Conservation (phyloP, 1,139 yeast species). For the Saccharomyces hybrid region DNA sequence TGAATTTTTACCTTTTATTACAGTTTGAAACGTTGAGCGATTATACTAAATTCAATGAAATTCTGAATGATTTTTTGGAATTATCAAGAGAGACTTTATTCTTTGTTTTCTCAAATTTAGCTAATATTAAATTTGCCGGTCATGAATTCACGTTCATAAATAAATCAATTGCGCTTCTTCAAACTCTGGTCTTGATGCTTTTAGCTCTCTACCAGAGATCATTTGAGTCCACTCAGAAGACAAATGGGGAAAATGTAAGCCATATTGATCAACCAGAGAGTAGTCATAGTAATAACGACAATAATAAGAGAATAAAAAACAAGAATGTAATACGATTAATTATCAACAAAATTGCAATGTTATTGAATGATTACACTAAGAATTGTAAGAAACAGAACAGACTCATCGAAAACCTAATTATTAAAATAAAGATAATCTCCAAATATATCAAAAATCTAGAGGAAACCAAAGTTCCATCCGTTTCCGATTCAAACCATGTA, state of each 20-base stretch:
- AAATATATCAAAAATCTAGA: slow-evolving; percentile 11
- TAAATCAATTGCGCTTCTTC: slow-evolving; percentile 19
- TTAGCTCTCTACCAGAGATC: slow-evolving; percentile 23
- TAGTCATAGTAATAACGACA: background rate
- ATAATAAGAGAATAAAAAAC: background rate
- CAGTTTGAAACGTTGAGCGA: slow-evolving; percentile 22
- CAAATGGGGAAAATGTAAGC: background rate
- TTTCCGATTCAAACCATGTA: background rate
- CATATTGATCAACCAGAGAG: background rate
- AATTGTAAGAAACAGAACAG: slow-evolving; percentile 24
- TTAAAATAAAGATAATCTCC: slow-evolving; percentile 15
- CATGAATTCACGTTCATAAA: slow-evolving; percentile 26
- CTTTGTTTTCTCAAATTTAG: slow-evolving; percentile 28
- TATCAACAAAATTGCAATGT: slow-evolving; percentile 24
- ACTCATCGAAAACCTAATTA: slow-evolving; percentile 14
- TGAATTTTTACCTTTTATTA: slow-evolving; percentile 19
- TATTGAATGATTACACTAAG: slow-evolving; percentile 27
- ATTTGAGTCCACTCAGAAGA: slow-evolving; percentile 2
- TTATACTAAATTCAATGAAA: slow-evolving; percentile 14
- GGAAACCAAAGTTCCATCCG: background rate
- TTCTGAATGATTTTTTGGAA: slow-evolving; percentile 20
- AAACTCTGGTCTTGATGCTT: slow-evolving; percentile 20
- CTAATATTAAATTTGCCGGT: slow-evolving; percentile 28
- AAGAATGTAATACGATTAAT: slow-evolving; percentile 6
- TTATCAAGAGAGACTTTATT: slow-evolving; percentile 26